Percentiles rank a stretch among this genome's conserved stretches.
These are phyloP conservation scores for Tulasnella sp. DNA, from an alignment of 768 basidiomycete genomes.

Conservation along the genomic window DNA sequence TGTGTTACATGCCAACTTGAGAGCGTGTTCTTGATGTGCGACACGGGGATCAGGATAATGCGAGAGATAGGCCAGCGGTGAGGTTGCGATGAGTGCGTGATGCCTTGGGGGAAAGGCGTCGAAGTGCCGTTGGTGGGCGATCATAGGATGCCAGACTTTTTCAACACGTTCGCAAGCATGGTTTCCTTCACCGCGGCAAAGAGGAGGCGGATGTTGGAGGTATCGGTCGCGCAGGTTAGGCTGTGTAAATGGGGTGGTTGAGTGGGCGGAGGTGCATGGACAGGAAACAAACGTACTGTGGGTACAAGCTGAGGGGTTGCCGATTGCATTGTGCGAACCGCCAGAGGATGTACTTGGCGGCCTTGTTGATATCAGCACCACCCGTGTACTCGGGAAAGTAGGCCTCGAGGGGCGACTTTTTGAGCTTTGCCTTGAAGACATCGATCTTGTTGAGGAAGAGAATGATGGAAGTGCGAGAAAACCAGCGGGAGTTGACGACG, in stretches of 20 bases:
- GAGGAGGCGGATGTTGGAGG: slow-evolving; percentile 34
- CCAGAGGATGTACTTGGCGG: slow-evolving; percentile 91
- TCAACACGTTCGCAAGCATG: slow-evolving; percentile 35
- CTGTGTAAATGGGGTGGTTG: slow-evolving; percentile 12
- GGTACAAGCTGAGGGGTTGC: slow-evolving; percentile 65
- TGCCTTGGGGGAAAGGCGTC: too few relatives aligned
- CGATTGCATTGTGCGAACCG: slow-evolving; percentile 86
- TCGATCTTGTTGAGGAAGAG: slow-evolving; percentile 32
- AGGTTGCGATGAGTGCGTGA: too few relatives aligned
- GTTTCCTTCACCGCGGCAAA: slow-evolving; percentile 38
- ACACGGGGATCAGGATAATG: too few relatives aligned
- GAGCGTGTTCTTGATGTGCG: too few relatives aligned
- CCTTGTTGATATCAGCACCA: slow-evolving; percentile 62
- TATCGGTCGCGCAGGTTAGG: slow-evolving; percentile 36
- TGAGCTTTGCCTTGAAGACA: slow-evolving; percentile 36
- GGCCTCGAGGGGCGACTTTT: slow-evolving; percentile 32
- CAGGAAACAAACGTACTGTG: slow-evolving; percentile 25
- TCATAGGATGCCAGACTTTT: slow-evolving; percentile 34
- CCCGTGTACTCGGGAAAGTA: slow-evolving; percentile 37
- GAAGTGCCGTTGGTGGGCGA: too few relatives aligned
- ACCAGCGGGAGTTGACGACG: slow-evolving; percentile 38
- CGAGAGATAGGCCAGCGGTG: too few relatives aligned
- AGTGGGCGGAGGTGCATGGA: neutral
- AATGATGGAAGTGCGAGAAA: slow-evolving; percentile 35
- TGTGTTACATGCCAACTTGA: too few relatives aligned